Base-by-base conservation (phyloP, 495 filamentous ascomycete genomes). In the Penicillium simplicissimum region DNA sequence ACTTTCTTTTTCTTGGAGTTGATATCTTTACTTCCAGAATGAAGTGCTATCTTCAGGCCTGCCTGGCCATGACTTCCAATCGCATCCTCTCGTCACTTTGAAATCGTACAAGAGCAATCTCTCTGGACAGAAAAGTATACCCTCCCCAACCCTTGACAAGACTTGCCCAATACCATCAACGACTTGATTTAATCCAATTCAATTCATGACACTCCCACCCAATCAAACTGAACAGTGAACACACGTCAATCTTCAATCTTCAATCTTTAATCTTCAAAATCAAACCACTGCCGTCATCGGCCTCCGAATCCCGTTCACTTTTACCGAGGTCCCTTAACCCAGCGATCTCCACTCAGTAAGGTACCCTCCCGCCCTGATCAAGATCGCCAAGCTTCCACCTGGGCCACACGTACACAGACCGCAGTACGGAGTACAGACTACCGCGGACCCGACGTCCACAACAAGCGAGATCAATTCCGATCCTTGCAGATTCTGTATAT, bases 271-370 rank as follows among this genome's bases (percentile, higher is more conserved):
- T 43, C 45, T 8, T 28, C 23, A 48, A 48, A 28, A 48, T 15
- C 45, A 25, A 28, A 28, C 4, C 23, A 49, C 19, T 42, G 10
- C 21, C 45, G 45, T 14, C 45, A 49, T 49, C 19, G 23, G 21
- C n/a, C 38, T 25, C 33, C 48, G 23, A 31, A 52, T 33, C 31
- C 35, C 42, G 47, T 59, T 8, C 36, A 25, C 25, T 54, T 54
- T 55, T 61, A 19, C 63, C 63, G 63, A 65, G 63, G 63, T 64
- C 36, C 53, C 53, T n/a, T 28, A 19, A 17, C 6, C 45, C 45
- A 4, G 6, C 15, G 28, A 31, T 31, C 28, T 31, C 2, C 28
- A 31, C 23, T 25, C 28, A 31, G 28, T 31, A 28, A 28, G 28
- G 7, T 33, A 38, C 9, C 8, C 48, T 52, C 1, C 40, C 33